Evolutionary conservation across 169 alveolate species (phyloP), one percentile per base, ranked within the genome.

Genomic region (Eimeria praecox): DNA sequence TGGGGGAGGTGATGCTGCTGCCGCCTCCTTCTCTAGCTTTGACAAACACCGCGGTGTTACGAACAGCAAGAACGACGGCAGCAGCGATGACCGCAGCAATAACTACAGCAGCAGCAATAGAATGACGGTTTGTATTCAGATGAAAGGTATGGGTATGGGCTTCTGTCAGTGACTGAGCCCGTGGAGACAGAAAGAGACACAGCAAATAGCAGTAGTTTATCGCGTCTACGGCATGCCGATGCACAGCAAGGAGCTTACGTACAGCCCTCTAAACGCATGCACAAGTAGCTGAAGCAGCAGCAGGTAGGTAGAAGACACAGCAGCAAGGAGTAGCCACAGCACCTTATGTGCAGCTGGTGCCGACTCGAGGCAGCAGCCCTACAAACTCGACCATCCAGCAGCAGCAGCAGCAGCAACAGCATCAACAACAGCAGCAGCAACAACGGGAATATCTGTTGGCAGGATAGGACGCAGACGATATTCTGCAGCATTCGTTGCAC

Each of bases 211-310:
- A 44, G 87, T 42, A 22, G 62, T 64, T 35, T 90, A 90, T 30
- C 66, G 49, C 44, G 59, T 40, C 54, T 90, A 90, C 46, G 95
- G 95, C 18, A 46, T 90, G 35, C 90, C 90, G 56, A n/a, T 90
- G 62, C 95, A 90, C 64, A 40, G 75, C 82, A 44, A 40, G 64
- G 8, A 20, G 64, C 30, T 87, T 20, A 56, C 94, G 14, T 82
- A 87, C 83, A 12, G 46, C 62, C 90, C 52, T 14, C 73, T 82
- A 30, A 10, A 14, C 6, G 64, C 54, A 87, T 64, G 94, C 94
- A 87, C 33, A 24, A n/a, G n/a, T n/a, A n/a, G n/a, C n/a, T n/a
- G n/a, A n/a, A n/a, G n/a, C n/a, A n/a, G n/a, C n/a, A n/a, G n/a
- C n/a, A n/a, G n/a, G n/a, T n/a, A n/a, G 46, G 30, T 40, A 22